Percentiles rank a stretch among this genome's conserved stretches.
phyloP scores from a whole-genome alignment of 2,329 filamentous ascomycete genomes.

The Trichophaea hybrida region DNA sequence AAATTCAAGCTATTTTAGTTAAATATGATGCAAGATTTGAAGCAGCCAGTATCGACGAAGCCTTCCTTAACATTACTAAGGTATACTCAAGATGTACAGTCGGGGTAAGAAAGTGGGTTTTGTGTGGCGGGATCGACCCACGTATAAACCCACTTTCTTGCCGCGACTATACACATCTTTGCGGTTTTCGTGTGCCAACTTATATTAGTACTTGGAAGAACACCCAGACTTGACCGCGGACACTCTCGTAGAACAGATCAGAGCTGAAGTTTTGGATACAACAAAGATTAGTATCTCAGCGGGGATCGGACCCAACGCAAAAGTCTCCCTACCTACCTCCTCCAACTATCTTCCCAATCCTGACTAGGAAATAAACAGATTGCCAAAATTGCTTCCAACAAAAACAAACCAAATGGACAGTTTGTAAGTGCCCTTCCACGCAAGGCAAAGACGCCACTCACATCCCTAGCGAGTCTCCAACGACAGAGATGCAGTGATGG shows the following conservation, averaged over 20 bases:
- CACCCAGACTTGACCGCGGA: slow-evolving; percentile 50
- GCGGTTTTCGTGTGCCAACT: background rate
- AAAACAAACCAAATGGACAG: slow-evolving; percentile 94
- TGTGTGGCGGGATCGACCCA: too few species aligned
- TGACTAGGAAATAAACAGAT: slow-evolving; percentile 41
- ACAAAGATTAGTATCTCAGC: slow-evolving; percentile 82
- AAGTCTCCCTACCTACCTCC: slow-evolving; percentile 3
- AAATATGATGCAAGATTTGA: slow-evolving; percentile 87
- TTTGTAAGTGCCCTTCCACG: slow-evolving; percentile 36
- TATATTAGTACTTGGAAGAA: slow-evolving; percentile 51
- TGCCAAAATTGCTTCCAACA: slow-evolving; percentile 89
- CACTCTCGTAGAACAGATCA: slow-evolving; percentile 62
- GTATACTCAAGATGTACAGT: slow-evolving; percentile 1
- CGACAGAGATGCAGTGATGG: slow-evolving; percentile 60
- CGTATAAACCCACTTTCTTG: background rate
- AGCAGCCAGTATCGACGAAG: slow-evolving; percentile 88
- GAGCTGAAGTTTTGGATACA: slow-evolving; percentile 58
- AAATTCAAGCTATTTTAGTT: slow-evolving; percentile 66
- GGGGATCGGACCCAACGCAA: slow-evolving; percentile 79
- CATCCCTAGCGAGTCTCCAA: slow-evolving; percentile 40
- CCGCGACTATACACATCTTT: slow-evolving; percentile 7
- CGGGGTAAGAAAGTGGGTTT: too few species aligned
- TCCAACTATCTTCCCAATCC: background rate
- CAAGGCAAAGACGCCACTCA: background rate
- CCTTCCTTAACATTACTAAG: slow-evolving; percentile 80